phyloP scores from a whole-genome alignment of 2,329 filamentous ascomycete species.

The Pleoardoris graminearum region DNA sequence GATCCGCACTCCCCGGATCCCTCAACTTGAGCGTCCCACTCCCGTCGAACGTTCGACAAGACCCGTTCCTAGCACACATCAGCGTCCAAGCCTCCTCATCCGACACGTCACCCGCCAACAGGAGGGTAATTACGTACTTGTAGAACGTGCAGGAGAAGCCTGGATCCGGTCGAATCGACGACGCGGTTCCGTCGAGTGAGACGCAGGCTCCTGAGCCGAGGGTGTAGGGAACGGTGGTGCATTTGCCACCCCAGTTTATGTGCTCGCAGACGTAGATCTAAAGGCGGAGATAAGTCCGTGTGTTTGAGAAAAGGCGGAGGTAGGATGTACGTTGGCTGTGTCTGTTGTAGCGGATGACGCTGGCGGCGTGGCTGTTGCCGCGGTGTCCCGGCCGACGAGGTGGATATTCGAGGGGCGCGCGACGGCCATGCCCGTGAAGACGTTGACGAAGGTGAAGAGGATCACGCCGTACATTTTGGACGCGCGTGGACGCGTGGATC shows the following conservation, averaged over 20 bases:
- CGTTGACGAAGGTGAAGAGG: too few relatives aligned
- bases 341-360: neutral
- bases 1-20: slow-evolving; percentile 21
- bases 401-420: neutral
- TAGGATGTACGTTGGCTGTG: neutral
- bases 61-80: slow-evolving; percentile 18
- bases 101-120: neutral
- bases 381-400: too few relatives aligned
- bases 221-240: slow-evolving; percentile 15
- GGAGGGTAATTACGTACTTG: slow-evolving; percentile 21
- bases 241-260: slow-evolving; percentile 26
- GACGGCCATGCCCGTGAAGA: too few relatives aligned
- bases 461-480: too few relatives aligned
- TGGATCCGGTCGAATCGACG: slow-evolving; percentile 25
- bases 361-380: neutral
- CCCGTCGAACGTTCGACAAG: slow-evolving; percentile 18
- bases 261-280: slow-evolving; percentile 35
- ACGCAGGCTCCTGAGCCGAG: slow-evolving; percentile 26
- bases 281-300: neutral
- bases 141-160: slow-evolving; percentile 34
- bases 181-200: slow-evolving; percentile 21
- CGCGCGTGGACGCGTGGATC: too few relatives aligned
- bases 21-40: slow-evolving; percentile 13
- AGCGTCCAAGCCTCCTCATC: too few relatives aligned
- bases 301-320: neutral